These are phyloP conservation scores for Capsicum chinense DNA, from an alignment of 257 asterid species.

Conservation along the genomic window DNA sequence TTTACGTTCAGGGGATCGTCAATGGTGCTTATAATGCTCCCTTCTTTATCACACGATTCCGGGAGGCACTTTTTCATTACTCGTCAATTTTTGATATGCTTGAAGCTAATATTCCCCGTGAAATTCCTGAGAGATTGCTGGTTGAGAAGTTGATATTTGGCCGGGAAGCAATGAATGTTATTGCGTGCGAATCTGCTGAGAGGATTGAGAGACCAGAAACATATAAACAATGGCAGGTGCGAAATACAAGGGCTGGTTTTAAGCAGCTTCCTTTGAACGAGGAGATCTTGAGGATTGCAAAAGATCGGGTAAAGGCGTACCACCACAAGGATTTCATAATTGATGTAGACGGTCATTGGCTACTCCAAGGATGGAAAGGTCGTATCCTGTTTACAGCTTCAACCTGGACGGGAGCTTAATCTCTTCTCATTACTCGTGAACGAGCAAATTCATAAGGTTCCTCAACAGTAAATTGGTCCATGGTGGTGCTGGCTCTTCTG, in stretches of 20 bases:
- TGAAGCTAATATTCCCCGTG: constrained; percentile 50
- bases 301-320: constrained; percentile 39
- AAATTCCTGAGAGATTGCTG: constrained; percentile 45
- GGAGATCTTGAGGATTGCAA: constrained; percentile 43
- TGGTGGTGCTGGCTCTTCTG: constrained; percentile 4
- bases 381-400: constrained; percentile 46
- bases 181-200: constrained; percentile 57
- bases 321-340: constrained; percentile 47
- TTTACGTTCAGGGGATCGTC: constrained; percentile 45
- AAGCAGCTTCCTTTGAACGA: constrained; percentile 45
- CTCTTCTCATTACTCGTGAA: background rate
- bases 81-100: constrained; percentile 55
- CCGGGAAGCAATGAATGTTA: constrained; percentile 52
- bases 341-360: constrained; percentile 48
- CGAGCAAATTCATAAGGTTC: constrained; percentile 20
- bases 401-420: constrained; percentile 41
- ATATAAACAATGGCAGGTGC: constrained; percentile 52
- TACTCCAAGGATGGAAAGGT: constrained; percentile 59
- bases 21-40: constrained; percentile 56
- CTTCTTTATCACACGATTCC: constrained; percentile 50
- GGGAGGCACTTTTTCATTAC: constrained; percentile 53
- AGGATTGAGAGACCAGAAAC: constrained; percentile 60
- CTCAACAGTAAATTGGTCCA: background rate
- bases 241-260: constrained; percentile 48
- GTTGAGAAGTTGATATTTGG: constrained; percentile 47